Percentiles rank a stretch among this genome's conserved stretches.
These are phyloP conservation scores for Scopulariopsis brevicaulis DNA, from an alignment of 2,329 filamentous ascomycete genomes.

Conservation along the genomic window DNA sequence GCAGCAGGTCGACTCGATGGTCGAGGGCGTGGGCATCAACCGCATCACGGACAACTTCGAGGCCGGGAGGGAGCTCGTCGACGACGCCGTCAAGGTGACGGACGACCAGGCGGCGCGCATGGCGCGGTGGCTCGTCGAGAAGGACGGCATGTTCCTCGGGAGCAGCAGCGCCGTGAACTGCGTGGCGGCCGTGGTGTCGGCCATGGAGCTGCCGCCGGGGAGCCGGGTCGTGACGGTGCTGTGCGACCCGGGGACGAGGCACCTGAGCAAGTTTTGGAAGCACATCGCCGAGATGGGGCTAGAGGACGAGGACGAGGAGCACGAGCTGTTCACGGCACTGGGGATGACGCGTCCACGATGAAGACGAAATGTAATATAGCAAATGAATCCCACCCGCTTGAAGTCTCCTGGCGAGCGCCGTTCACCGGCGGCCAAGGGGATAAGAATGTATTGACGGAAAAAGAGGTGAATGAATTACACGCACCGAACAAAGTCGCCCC, in stretches of 20 bases:
- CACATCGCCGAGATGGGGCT: slow-evolving; percentile 57
- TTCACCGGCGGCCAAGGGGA: background rate
- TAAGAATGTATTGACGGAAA: background rate
- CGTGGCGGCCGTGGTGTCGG: slow-evolving; percentile 62
- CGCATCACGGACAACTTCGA: slow-evolving; percentile 91
- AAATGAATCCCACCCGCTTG: background rate
- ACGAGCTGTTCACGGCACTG: slow-evolving; percentile 37
- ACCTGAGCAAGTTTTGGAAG: slow-evolving; percentile 80
- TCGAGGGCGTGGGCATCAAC: slow-evolving; percentile 94
- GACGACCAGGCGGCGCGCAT: slow-evolving; percentile 85
- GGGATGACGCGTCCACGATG: slow-evolving; percentile 22
- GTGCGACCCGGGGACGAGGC: slow-evolving; percentile 72
- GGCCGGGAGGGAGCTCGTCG: slow-evolving; percentile 71
- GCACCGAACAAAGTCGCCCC: background rate
- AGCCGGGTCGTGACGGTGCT: slow-evolving; percentile 72
- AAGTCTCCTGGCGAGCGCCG: background rate
- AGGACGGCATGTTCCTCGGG: slow-evolving; percentile 88
- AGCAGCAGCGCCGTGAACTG: slow-evolving; percentile 97
- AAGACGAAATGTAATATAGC: slow-evolving; percentile 5
- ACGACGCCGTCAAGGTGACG: slow-evolving; percentile 80
- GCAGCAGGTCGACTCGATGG: slow-evolving; percentile 88
- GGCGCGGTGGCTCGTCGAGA: slow-evolving; percentile 94
- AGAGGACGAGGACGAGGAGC: slow-evolving; percentile 40
- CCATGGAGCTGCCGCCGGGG: slow-evolving; percentile 46
- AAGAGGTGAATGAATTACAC: background rate